phyloP scores from a whole-genome alignment of 2,329 filamentous ascomycete genomes.

The Colletotrichum lentis region DNA sequence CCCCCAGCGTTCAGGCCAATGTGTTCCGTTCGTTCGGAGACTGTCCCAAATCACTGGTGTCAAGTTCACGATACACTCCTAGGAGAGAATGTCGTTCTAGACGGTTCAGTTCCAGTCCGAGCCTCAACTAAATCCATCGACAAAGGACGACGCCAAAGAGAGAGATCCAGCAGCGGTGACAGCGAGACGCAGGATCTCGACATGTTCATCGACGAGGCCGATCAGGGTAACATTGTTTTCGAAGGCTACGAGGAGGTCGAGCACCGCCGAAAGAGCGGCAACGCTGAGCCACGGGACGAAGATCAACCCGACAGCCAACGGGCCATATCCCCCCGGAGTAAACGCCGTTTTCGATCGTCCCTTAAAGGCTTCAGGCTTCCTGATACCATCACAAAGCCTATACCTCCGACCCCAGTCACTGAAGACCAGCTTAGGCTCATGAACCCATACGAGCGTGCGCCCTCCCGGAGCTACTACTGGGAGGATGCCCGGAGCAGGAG shows the following conservation, averaged over 20 bases:
- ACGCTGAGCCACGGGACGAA: neutral
- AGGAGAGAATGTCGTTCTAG: slow-evolving; percentile 17
- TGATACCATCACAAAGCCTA: neutral
- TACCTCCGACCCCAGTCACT: neutral
- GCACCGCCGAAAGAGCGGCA: neutral
- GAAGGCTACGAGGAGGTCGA: neutral
- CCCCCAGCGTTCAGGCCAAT: neutral
- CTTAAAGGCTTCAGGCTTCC: neutral
- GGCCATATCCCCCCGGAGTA: neutral
- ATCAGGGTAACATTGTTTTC: neutral
- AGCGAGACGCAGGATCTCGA: neutral
- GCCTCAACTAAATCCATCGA: neutral
- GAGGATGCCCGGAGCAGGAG: neutral
- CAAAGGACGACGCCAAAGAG: neutral
- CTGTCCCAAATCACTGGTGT: neutral
- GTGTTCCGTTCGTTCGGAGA: neutral
- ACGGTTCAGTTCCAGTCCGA: neutral
- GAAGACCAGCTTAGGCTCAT: neutral
- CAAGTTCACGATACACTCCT: slow-evolving; percentile 10
- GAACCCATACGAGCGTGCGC: neutral
- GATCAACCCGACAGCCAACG: neutral
- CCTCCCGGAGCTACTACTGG: neutral
- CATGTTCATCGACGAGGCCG: neutral
- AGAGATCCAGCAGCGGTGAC: neutral
- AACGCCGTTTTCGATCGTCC: neutral